phyloP scores from a whole-genome alignment of 2,329 filamentous ascomycete species.

The Pseudogymnoascus sp. region DNA sequence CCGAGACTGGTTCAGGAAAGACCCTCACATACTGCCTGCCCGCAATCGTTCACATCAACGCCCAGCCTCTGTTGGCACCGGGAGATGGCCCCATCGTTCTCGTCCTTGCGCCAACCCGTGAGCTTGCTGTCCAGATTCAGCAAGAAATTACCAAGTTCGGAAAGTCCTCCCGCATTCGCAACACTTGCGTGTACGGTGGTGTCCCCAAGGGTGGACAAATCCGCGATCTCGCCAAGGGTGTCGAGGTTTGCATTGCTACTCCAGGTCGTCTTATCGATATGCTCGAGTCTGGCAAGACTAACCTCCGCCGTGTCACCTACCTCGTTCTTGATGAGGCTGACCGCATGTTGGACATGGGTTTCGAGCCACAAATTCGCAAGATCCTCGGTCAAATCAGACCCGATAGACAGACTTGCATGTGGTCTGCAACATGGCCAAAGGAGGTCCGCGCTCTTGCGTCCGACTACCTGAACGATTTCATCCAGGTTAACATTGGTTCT shows the following conservation, averaged over 20 bases:
- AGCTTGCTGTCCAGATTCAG: slow-evolving; percentile 97
- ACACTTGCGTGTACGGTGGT: slow-evolving; percentile 98
- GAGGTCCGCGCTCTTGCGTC: slow-evolving; percentile 87
- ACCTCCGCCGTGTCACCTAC: slow-evolving; percentile 95
- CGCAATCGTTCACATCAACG: slow-evolving; percentile 98
- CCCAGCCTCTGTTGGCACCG: slow-evolving; percentile 88
- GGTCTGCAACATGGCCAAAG: slow-evolving; percentile 99
- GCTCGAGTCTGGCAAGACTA: slow-evolving; percentile 96
- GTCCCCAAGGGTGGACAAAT: slow-evolving; percentile 97
- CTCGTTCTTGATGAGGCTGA: slow-evolving; percentile 97
- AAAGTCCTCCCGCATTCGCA: slow-evolving; percentile 94
- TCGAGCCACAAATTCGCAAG: slow-evolving; percentile 98
- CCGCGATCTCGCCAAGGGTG: slow-evolving; percentile 85
- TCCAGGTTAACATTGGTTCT: slow-evolving; percentile 97
- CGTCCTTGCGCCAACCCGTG: slow-evolving; percentile 91
- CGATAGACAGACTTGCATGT: slow-evolving; percentile 98
- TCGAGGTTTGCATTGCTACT: slow-evolving; percentile 97
- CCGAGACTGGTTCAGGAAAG: slow-evolving; percentile 98
- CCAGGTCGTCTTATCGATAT: slow-evolving; percentile 97
- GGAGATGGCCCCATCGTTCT: slow-evolving; percentile 96
- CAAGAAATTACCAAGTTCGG: slow-evolving; percentile 98
- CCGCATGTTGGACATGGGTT: slow-evolving; percentile 99
- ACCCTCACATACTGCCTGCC: slow-evolving; percentile 97
- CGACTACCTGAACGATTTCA: slow-evolving; percentile 91
- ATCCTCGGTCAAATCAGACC: slow-evolving; percentile 96